phyloP scores from a whole-genome alignment of 306 rosid genomes.

The Coriaria nepalensis region DNA sequence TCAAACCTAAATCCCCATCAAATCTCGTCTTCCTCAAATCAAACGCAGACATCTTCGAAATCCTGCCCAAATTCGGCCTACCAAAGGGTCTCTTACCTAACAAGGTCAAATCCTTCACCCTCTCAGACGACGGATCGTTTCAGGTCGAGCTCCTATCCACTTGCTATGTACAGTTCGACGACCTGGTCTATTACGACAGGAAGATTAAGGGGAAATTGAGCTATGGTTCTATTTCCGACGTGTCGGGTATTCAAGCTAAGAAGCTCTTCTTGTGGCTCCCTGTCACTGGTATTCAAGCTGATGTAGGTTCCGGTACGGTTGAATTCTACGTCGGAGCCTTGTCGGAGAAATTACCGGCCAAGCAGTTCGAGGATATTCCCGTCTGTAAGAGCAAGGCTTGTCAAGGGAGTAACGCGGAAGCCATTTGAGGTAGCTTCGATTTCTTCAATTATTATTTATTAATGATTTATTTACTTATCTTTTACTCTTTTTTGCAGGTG shows the following conservation, averaged over 20 bases:
- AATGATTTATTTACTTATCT: no score
- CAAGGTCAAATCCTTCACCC: conserved; percentile 46
- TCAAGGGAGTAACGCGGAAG: not conserved
- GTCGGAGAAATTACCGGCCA: conserved; percentile 39
- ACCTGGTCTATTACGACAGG: conserved; percentile 39
- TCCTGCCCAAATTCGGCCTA: conserved; percentile 49
- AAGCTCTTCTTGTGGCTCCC: conserved; percentile 47
- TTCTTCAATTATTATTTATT: no score
- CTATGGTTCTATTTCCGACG: conserved; percentile 34
- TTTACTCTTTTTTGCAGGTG: no score
- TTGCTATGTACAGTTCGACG: conserved; percentile 45
- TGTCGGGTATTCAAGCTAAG: conserved; percentile 61
- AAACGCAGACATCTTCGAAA: conserved; percentile 41
- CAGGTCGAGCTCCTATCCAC: conserved; percentile 28
- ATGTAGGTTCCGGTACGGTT: conserved; percentile 20
- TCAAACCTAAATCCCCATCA: not conserved
- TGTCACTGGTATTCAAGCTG: conserved; percentile 40
- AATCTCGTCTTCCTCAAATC: no score
- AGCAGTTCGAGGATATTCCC: conserved; percentile 36
- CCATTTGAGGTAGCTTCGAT: conserved; percentile 18
- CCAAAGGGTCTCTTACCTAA: conserved; percentile 65
- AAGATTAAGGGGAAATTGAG: conserved; percentile 36
- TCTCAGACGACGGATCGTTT: conserved; percentile 40
- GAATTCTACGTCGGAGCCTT: conserved; percentile 46
- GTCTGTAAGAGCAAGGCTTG: conserved; percentile 22